Evolutionary conservation across 177 flowering plant genomes (phyloP).

Genomic region (Vitis hybrid): DNA sequence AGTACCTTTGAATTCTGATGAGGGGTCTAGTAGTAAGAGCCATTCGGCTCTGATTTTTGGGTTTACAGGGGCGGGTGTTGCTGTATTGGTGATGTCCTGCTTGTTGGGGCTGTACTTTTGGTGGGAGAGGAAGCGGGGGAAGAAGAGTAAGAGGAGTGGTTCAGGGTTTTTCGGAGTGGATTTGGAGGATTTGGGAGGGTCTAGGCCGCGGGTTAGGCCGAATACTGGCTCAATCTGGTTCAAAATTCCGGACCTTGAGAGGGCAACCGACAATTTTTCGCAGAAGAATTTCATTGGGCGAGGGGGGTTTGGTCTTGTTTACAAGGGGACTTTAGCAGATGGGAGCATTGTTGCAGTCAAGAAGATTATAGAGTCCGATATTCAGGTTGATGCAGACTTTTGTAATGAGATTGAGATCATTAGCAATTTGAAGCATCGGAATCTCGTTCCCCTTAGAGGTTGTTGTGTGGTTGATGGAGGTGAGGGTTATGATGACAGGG

Average conservation of each 20-base stretch:
- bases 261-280: conserved; percentile 65
- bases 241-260: conserved; percentile 56
- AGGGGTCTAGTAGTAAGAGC: conserved; percentile 9
- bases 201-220: conserved; percentile 42
- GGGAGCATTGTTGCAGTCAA: conserved; percentile 71
- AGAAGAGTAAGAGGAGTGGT: conserved; percentile 6
- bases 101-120: conserved; percentile 47
- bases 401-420: conserved; percentile 85
- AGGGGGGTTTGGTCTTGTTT: conserved; percentile 79
- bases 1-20: conserved; percentile 19
- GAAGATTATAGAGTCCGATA: conserved; percentile 63
- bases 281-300: conserved; percentile 62
- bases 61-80: conserved; percentile 45
- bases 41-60: conserved; percentile 42
- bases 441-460: conserved; percentile 78
- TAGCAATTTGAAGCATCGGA: conserved; percentile 75
- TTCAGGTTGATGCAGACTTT: conserved; percentile 65
- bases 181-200: conserved; percentile 19
- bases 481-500: conserved; percentile 24
- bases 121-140: conserved; percentile 37
- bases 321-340: conserved; percentile 63
- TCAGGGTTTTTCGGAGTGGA: neutral
- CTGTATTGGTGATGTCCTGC: conserved; percentile 32
- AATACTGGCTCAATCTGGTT: conserved; percentile 71
- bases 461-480: conserved; percentile 53